These are phyloP conservation scores for Vanrija sp. DNA, from an alignment of 1,284 basidiomycete genomes.

Conservation along the genomic window DNA sequence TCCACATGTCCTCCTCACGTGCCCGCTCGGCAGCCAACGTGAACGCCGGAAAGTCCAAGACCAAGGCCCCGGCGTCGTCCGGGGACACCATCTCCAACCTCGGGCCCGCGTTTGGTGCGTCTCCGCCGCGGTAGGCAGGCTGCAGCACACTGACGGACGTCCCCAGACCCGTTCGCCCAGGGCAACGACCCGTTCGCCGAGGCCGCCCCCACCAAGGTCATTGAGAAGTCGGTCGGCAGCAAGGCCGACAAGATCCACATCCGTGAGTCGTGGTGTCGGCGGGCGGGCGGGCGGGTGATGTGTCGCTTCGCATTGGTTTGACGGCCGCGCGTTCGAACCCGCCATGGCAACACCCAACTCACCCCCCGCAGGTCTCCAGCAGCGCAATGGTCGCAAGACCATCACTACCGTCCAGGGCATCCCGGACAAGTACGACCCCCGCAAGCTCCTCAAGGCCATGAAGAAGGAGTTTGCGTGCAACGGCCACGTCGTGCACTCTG, in stretches of 20 bases:
- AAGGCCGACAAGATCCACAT: conserved; percentile 88
- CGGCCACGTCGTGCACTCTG: conserved; percentile 74
- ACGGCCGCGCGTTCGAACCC: too few relatives aligned
- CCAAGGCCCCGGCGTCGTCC: conserved; percentile 30
- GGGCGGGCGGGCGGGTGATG: too few relatives aligned
- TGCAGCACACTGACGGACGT: not conserved
- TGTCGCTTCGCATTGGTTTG: too few relatives aligned
- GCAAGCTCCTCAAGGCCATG: conserved; percentile 98
- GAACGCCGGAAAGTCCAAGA: conserved; percentile 48
- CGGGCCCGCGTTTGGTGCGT: conserved; percentile 31
- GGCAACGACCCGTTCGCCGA: conserved; percentile 71
- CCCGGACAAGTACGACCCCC: conserved; percentile 92
- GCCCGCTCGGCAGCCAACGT: conserved; percentile 39
- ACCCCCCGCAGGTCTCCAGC: conserved; percentile 66
- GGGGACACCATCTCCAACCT: conserved; percentile 58
- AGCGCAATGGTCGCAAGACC: conserved; percentile 98
- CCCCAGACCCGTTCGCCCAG: conserved; percentile 75
- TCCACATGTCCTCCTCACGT: conserved; percentile 5
- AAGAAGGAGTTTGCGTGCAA: conserved; percentile 99
- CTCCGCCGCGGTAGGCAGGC: too few relatives aligned
- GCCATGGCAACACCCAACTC: not conserved
- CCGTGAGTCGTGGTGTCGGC: conserved; percentile 51
- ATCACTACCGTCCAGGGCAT: conserved; percentile 97
- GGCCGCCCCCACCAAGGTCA: conserved; percentile 41
- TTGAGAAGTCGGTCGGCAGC: conserved; percentile 68